Percentiles rank a stretch among this genome's conserved stretches.
These are phyloP conservation scores for Bacidia rubella DNA, from an alignment of 495 filamentous ascomycete genomes.

Conservation along the genomic window DNA sequence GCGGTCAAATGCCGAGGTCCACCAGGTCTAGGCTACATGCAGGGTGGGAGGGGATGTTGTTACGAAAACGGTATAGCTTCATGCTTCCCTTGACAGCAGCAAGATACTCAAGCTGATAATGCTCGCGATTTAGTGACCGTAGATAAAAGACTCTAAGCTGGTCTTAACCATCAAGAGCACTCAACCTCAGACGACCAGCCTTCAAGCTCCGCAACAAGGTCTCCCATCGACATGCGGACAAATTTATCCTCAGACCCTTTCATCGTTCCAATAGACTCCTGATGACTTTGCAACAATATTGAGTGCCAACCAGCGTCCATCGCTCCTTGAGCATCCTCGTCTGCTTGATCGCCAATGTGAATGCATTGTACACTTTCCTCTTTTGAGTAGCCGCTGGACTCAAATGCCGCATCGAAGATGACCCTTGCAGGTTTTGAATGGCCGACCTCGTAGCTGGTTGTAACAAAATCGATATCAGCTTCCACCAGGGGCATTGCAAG, in stretches of 20 bases:
- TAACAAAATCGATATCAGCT: constrained; percentile 48
- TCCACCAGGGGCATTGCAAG: not conserved
- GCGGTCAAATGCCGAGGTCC: no score
- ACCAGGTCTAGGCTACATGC: no score
- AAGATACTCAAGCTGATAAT: no score
- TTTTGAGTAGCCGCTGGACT: constrained; percentile 9
- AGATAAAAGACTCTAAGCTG: no score
- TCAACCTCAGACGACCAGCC: not conserved
- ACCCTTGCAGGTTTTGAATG: constrained; percentile 47
- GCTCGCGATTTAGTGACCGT: no score
- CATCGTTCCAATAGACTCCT: no score
- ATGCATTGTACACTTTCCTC: constrained; percentile 33
- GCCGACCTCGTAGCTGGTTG: constrained; percentile 63
- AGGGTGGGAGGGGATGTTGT: no score
- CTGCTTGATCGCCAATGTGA: constrained; percentile 55
- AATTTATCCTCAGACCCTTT: no score
- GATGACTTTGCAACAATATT: constrained; percentile 29
- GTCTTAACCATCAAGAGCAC: not conserved
- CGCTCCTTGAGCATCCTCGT: constrained; percentile 51
- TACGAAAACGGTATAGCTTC: no score
- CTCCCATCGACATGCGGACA: not conserved
- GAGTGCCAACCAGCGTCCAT: constrained; percentile 49
- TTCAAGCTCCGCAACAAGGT: not conserved
- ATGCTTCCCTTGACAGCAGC: no score
- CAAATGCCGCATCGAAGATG: constrained; percentile 51